Evolutionary conservation across 2,329 filamentous ascomycete species (phyloP).

Genomic region (Colletotrichum limetticola): DNA sequence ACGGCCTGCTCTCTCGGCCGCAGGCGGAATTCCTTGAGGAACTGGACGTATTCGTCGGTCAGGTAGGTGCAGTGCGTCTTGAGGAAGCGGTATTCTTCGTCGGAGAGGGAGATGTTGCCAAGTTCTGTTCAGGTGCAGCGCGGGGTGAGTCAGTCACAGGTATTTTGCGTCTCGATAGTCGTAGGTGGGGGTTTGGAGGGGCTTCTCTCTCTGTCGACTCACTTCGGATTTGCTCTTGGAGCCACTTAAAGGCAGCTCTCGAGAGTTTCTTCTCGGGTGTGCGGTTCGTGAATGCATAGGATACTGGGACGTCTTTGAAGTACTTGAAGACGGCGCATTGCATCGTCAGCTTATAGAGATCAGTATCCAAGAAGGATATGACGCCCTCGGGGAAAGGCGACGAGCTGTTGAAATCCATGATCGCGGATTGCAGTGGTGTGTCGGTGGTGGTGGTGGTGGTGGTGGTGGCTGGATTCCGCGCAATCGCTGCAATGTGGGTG

Average conservation of each 20-base stretch:
- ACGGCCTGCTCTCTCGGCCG: constrained; percentile 83
- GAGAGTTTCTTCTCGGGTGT: constrained; percentile 94
- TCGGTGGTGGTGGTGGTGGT: background rate
- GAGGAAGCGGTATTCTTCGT: constrained; percentile 84
- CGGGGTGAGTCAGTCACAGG: constrained; percentile 24
- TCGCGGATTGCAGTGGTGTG: background rate
- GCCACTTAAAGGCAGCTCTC: constrained; percentile 84
- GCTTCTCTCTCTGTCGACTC: constrained; percentile 42
- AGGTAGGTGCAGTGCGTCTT: constrained; percentile 84
- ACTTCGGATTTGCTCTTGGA: constrained; percentile 85
- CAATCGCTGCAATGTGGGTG: background rate
- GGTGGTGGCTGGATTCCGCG: background rate
- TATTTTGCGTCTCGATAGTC: background rate
- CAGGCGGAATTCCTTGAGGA: constrained; percentile 83
- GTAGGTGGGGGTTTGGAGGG: constrained; percentile 2
- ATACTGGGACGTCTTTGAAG: constrained; percentile 84
- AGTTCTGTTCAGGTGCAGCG: constrained; percentile 66
- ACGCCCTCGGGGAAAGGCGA: constrained; percentile 79
- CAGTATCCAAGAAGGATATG: constrained; percentile 84
- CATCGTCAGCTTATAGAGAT: constrained; percentile 98
- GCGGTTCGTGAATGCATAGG: constrained; percentile 94
- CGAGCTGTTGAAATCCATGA: constrained; percentile 74
- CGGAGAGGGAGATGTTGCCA: constrained; percentile 80
- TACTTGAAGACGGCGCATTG: constrained; percentile 96
- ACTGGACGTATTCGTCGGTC: constrained; percentile 79